phyloP scores from a whole-genome alignment of 306 rosid species.

The Astragalus glycyphyllos region DNA sequence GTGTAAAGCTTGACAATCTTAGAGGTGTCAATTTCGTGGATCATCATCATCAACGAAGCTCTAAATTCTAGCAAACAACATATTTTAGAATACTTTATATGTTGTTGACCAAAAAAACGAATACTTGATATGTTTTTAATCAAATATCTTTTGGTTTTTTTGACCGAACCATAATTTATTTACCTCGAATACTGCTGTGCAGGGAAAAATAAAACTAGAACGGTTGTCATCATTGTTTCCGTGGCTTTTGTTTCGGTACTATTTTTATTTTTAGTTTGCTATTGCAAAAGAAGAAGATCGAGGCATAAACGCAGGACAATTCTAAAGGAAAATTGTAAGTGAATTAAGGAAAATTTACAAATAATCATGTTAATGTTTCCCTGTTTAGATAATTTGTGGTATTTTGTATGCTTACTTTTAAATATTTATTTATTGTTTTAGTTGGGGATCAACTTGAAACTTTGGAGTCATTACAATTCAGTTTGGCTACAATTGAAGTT shows the following conservation, averaged over 20 bases:
- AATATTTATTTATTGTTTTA: not conserved
- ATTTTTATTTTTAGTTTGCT: conserved; percentile 25
- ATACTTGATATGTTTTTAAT: not conserved
- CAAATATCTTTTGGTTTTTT: not conserved
- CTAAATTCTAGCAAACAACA: too few relatives aligned
- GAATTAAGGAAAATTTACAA: not conserved
- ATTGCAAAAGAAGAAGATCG: conserved; percentile 23
- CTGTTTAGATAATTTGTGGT: not conserved
- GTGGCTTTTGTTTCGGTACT: conserved; percentile 11
- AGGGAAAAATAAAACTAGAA: conserved; percentile 33
- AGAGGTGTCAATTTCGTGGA: too few relatives aligned
- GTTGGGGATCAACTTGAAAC: conserved; percentile 33
- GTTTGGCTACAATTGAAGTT: conserved; percentile 50
- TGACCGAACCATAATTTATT: not conserved
- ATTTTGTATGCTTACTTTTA: not conserved
- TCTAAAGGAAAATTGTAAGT: conserved; percentile 41
- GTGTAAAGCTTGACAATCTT: too few relatives aligned
- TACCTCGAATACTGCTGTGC: conserved; percentile 29
- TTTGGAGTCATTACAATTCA: conserved; percentile 50
- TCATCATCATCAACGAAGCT: too few relatives aligned
- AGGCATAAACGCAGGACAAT: conserved; percentile 27
- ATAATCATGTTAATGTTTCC: not conserved
- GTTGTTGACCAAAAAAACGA: too few relatives aligned
- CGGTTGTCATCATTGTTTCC: conserved; percentile 36
- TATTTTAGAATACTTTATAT: too few relatives aligned